A percentile compares a stretch with the other conserved stretches of the same genome.
These are phyloP conservation scores for Aspergillus sp. DNA, from an alignment of 2,329 filamentous ascomycete genomes.

Conservation along the genomic window DNA sequence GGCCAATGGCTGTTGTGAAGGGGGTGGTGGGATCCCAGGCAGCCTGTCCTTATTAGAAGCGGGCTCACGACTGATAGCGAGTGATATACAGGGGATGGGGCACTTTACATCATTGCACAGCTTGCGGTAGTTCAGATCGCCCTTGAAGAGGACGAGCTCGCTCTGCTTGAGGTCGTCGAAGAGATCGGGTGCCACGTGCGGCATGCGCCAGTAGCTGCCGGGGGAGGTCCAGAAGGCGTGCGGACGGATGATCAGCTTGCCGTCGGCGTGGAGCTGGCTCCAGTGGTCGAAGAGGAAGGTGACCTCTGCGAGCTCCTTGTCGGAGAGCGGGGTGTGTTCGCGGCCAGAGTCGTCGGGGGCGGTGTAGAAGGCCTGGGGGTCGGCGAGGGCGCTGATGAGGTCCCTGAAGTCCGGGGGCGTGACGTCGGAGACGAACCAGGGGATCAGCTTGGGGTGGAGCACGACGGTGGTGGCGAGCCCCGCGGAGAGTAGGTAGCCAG, in stretches of 20 bases:
- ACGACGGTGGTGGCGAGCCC: conserved; percentile 84
- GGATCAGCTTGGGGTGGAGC: conserved; percentile 89
- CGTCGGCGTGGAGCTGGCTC: conserved; percentile 76
- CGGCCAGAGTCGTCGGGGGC: conserved; percentile 64
- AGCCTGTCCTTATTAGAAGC: conserved; percentile 47
- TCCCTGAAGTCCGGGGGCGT: conserved; percentile 78
- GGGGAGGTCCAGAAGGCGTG: conserved; percentile 89
- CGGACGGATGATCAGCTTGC: conserved; percentile 76
- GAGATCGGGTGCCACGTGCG: conserved; percentile 63
- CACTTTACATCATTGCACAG: conserved; percentile 82
- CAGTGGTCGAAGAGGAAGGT: conserved; percentile 78
- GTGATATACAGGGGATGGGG: conserved; percentile 19
- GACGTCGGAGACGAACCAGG: conserved; percentile 98
- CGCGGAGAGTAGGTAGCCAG: conserved; percentile 80
- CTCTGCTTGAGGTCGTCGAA: conserved; percentile 75
- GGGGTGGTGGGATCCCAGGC: conserved; percentile 84
- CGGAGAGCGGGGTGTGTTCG: conserved; percentile 60
- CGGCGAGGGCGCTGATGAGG: conserved; percentile 76
- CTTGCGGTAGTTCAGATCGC: conserved; percentile 95
- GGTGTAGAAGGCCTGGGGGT: conserved; percentile 75
- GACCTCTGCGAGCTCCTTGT: conserved; percentile 65
- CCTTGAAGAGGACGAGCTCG: conserved; percentile 93
- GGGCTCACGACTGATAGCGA: not conserved
- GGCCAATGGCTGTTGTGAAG: conserved; percentile 80
- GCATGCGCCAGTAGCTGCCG: conserved; percentile 86